Percentiles rank a stretch among this genome's conserved stretches.
Conservation (phyloP, 768 basidiomycete genomes). For the Hydnomerulius pinastri region DNA sequence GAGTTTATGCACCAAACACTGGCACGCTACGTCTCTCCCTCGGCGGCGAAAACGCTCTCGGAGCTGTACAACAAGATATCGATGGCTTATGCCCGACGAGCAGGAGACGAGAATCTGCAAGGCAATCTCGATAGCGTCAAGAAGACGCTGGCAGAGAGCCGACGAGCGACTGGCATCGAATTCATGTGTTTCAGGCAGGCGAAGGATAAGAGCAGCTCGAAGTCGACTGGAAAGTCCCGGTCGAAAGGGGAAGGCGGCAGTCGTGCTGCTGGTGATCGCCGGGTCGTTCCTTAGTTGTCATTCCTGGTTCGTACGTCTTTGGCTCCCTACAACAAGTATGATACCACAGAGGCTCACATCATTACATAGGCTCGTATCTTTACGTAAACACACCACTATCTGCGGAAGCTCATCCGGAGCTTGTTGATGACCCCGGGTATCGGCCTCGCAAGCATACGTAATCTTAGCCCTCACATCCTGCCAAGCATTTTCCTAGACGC, state of each 20-base stretch:
- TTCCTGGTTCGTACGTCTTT: neutral
- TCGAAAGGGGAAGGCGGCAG: conserved; percentile 17
- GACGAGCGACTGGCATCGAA: conserved; percentile 90
- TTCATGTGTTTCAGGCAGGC: conserved; percentile 90
- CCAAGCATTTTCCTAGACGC: too few species aligned
- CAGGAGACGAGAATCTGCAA: conserved; percentile 86
- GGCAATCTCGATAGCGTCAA: conserved; percentile 88
- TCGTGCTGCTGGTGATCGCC: conserved; percentile 24
- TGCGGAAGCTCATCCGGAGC: too few species aligned
- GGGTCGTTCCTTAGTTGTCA: conserved; percentile 5
- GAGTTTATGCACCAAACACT: conserved; percentile 99
- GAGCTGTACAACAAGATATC: conserved; percentile 95
- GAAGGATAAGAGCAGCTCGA: conserved; percentile 41
- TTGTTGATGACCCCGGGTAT: too few species aligned
- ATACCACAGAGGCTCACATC: too few species aligned
- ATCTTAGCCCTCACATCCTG: too few species aligned
- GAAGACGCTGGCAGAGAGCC: conserved; percentile 83
- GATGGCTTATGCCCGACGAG: conserved; percentile 83
- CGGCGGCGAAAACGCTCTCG: conserved; percentile 81
- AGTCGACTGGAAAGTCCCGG: conserved; percentile 17
- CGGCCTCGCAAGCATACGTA: too few species aligned
- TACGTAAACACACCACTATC: too few species aligned
- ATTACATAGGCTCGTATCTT: too few species aligned
- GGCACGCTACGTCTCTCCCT: conserved; percentile 79
- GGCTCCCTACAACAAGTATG: too few species aligned